A percentile compares a stretch with the other conserved stretches of the same genome.
Conservation (phyloP, 352 stramenopile species). For the Phytophthora litchii region DNA sequence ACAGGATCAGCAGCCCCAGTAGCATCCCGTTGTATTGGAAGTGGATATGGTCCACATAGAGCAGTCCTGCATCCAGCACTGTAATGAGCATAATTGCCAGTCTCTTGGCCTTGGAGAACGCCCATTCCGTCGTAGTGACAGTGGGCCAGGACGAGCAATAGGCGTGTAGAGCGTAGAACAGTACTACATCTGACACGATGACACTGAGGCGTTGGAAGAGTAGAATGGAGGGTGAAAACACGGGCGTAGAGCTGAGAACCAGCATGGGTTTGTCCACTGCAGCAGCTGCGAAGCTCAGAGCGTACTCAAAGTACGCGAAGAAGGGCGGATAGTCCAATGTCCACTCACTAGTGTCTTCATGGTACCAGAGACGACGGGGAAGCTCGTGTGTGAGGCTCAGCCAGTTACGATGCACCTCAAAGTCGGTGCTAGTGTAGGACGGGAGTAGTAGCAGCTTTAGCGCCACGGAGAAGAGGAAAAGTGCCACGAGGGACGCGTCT, state of each 20-base stretch:
- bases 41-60: constrained; percentile 98
- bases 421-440: constrained; percentile 96
- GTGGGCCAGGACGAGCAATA: constrained; percentile 86
- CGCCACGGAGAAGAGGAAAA: constrained; percentile 55
- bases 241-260: constrained; percentile 54
- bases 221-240: constrained; percentile 69
- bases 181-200: constrained; percentile 87
- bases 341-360: constrained; percentile 94
- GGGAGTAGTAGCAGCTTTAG: constrained; percentile 92
- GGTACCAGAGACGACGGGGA: constrained; percentile 94
- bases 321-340: constrained; percentile 99
- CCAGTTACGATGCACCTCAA: constrained; percentile 99
- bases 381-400: constrained; percentile 94
- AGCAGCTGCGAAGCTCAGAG: constrained; percentile 70
- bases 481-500: constrained; percentile 50
- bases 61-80: constrained; percentile 92
- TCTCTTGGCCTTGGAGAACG: constrained; percentile 64
- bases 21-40: constrained; percentile 99
- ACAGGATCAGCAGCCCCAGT: constrained; percentile 94
- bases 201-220: constrained; percentile 95
- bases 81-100: constrained; percentile 87
- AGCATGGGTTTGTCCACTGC: constrained; percentile 74
- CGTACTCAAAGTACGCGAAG: constrained; percentile 97
- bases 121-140: constrained; percentile 71
- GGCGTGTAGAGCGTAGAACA: constrained; percentile 83